Base-by-base conservation (phyloP, 768 basidiomycete species). In the Pisolithus sp. region DNA sequence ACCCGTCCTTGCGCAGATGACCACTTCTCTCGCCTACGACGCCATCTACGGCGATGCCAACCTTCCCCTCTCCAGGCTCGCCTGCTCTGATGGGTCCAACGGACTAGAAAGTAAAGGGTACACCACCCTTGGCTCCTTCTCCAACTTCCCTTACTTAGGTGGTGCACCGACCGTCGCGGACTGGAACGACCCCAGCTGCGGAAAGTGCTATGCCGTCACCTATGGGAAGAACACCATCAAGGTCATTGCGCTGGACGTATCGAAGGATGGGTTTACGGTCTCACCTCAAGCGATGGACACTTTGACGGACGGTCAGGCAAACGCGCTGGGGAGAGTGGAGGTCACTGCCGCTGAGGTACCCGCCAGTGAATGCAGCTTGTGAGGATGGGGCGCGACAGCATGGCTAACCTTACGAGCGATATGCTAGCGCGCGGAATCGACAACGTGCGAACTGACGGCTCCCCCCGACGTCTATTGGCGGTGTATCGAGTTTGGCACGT, bases 211-310 rank as follows among this genome's bases (percentile, higher is more conserved):
- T 42, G 50, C 55, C 3, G 54, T 71, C 36, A 64, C 61, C 8
- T 70, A 59, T 46, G 51, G 45, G 0, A 39, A 1, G 20, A 73
- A 51, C 40, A 77, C 64, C 46, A 68, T 85, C 62, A 73, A 75
- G 46, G 63, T 85, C 13, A 55, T 79, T 8, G 85, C 77, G 2
- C 72, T 86, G 38, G 85, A 87, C 55, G 64, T 66, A 51, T 70
- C 82, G 12, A 50, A 30, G 34, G 30, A 40, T 2, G 75, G 75
- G 3, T 78, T 77, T 59, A 76, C 74, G 6, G 24, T 57, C 12
- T 67, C 66, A 9, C 7, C 56, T 48, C 21, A 0, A 50, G 66
- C 66, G 47, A 69, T 67, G 68, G 40, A 68, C 47, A 24, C 10
- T 0, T 21, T 67, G 56, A 67, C 66, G 28, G 18, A 15, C 1